A percentile compares a stretch with the other conserved stretches of the same genome.
These are phyloP conservation scores for Protomyces gravidus DNA, from an alignment of 1,139 yeast genomes.

Conservation along the genomic window DNA sequence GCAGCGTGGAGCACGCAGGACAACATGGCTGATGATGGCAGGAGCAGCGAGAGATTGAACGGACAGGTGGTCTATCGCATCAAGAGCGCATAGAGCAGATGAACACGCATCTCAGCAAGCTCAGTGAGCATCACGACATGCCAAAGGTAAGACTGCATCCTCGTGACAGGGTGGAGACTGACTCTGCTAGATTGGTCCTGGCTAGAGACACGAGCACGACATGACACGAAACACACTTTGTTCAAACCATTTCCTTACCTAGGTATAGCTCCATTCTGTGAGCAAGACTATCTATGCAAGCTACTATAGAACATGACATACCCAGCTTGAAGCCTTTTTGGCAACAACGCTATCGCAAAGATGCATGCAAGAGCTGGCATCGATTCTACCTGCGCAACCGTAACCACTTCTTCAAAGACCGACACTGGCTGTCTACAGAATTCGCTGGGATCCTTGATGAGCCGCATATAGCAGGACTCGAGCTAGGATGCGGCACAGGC, in stretches of 20 bases:
- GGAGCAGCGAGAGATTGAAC: conserved; percentile 33
- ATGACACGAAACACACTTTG: no score
- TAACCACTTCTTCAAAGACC: conserved; percentile 28
- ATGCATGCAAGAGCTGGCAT: conserved; percentile 21
- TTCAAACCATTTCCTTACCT: no score
- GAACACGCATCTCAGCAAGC: conserved; percentile 36
- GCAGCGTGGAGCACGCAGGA: no score
- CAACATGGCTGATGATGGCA: not conserved
- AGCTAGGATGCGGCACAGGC: conserved; percentile 31
- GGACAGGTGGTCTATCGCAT: conserved; percentile 35
- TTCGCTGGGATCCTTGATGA: conserved; percentile 18
- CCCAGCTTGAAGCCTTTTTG: conserved; percentile 28
- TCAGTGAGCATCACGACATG: conserved; percentile 39
- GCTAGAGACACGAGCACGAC: no score
- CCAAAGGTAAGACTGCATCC: conserved; percentile 34
- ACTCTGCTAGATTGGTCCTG: not conserved
- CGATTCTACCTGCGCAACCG: conserved; percentile 29
- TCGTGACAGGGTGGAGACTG: not conserved
- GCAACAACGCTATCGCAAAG: conserved; percentile 28
- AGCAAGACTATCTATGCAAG: no score
- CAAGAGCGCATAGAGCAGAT: conserved; percentile 36
- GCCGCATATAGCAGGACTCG: conserved; percentile 7
- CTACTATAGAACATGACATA: not conserved
- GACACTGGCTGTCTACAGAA: conserved; percentile 30
- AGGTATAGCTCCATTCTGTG: no score